These are phyloP conservation scores for Gyromitra esculenta DNA, from an alignment of 2,329 filamentous ascomycete species.

Conservation along the genomic window DNA sequence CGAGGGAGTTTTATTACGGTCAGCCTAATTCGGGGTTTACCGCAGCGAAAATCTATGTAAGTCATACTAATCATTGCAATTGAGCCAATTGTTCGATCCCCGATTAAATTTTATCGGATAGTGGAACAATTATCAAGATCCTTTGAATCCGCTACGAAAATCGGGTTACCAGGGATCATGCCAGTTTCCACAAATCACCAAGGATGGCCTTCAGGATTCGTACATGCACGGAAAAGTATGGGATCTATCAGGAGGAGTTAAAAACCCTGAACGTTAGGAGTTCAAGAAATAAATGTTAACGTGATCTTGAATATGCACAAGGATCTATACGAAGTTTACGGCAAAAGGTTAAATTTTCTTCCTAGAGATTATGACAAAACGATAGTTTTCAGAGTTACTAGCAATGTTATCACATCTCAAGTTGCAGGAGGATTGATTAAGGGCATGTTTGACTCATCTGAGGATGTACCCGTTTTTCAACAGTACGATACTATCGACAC, in stretches of 20 bases:
- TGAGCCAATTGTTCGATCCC: constrained; percentile 60
- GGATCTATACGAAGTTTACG: constrained; percentile 81
- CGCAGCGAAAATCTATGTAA: constrained; percentile 33
- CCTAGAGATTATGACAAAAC: constrained; percentile 62
- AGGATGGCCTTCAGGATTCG: constrained; percentile 75
- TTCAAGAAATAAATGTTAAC: background rate
- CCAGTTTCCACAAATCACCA: constrained; percentile 82
- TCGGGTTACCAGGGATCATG: constrained; percentile 77
- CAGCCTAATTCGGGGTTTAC: constrained; percentile 58
- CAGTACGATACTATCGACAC: constrained; percentile 72
- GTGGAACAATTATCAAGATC: constrained; percentile 72
- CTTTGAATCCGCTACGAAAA: constrained; percentile 73
- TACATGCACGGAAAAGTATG: constrained; percentile 71
- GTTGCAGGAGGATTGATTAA: constrained; percentile 78
- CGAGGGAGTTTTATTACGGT: constrained; percentile 75
- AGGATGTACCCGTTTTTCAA: constrained; percentile 64
- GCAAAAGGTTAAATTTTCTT: constrained; percentile 73
- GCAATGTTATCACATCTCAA: constrained; percentile 83
- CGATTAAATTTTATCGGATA: constrained; percentile 64
- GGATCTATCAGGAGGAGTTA: background rate
- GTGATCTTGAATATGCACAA: background rate
- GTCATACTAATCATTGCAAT: background rate
- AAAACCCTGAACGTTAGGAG: background rate
- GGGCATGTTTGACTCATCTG: constrained; percentile 71
- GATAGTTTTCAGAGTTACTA: constrained; percentile 76